Evolutionary conservation across 2,329 filamentous ascomycete genomes (phyloP), one percentile per base, ranked within the genome.

Genomic region (Trichoderma aggressivum): DNA sequence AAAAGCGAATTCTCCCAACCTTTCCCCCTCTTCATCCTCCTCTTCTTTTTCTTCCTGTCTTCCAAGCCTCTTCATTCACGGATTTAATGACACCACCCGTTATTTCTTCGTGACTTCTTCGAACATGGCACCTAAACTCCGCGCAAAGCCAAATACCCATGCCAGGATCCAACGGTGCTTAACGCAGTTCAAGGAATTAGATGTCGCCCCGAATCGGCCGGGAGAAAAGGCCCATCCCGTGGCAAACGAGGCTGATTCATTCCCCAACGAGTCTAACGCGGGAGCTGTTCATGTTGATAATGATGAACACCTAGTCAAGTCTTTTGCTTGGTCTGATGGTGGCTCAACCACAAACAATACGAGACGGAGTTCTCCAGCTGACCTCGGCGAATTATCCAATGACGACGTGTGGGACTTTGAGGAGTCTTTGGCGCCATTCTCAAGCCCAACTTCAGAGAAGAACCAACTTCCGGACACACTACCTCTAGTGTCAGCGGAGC

Each of bases 121-220:
- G 1, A 53, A 0, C 1, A 72, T 72, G 71, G 56, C 58, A 1
- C 67, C 70, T 8, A 30, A 18, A 32, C 60, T 30, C 5, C 67
- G 71, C 7, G 2, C 36, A 1, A 72, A 70, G 3, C 36, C 68
- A 2, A 63, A 60, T 2, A 65, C 50, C 0, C 28, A 39, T 3
- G 39, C 34, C 3, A 32, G 61, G 10, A 21, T 63, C 6, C 74
- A 72, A 39, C 72, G 70, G 73, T 70, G 16, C 16, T 74, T 12
- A 73, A 74, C 74, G 0, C 69, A 75, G 50, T 75, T 82, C 21
- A 75, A 76, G 3, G 72, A 81, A 66, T 75, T 82, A 3, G 79
- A 81, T 7, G 80, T 78, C 2, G 80, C 80, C 7, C 78, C 80
- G 6, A 80, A 77, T 1, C 76, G 73, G n/a, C 77, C 71, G 11